These are phyloP conservation scores for Combretum micranthum DNA, from an alignment of 345 rosid species.

Conservation along the genomic window DNA sequence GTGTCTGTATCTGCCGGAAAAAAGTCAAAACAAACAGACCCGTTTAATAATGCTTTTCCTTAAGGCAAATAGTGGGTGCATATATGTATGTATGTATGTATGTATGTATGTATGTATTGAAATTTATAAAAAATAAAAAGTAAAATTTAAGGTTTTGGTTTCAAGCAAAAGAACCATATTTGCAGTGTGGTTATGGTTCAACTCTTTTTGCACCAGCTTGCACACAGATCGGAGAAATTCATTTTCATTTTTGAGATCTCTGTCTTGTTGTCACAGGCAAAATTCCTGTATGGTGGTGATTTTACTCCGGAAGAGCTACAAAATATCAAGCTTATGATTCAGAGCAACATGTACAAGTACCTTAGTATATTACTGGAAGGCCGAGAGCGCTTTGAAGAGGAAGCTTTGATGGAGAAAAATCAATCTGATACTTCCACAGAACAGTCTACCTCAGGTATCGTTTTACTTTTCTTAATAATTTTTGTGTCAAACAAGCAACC, in stretches of 20 bases:
- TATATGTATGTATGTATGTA: too few species aligned
- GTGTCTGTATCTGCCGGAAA: too few species aligned
- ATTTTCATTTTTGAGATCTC: background rate
- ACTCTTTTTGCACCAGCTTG: background rate
- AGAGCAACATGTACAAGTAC: constrained; percentile 55
- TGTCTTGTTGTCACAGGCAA: constrained; percentile 30
- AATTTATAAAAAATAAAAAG: too few species aligned
- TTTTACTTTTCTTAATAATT: background rate
- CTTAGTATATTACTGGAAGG: constrained; percentile 66
- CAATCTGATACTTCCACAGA: constrained; percentile 12
- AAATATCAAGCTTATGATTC: constrained; percentile 55
- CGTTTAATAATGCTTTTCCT: too few species aligned
- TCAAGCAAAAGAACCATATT: too few species aligned
- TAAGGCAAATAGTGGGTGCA: too few species aligned
- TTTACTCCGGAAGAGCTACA: constrained; percentile 50
- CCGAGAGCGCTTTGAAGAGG: constrained; percentile 60
- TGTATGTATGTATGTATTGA: too few species aligned
- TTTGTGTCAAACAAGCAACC: background rate
- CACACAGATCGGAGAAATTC: background rate
- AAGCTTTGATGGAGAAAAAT: constrained; percentile 22
- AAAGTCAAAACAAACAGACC: too few species aligned
- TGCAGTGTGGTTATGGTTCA: background rate
- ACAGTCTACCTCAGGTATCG: constrained; percentile 32
- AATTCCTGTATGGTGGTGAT: constrained; percentile 42
- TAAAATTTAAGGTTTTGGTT: too few species aligned